Evolutionary conservation across 2,329 filamentous ascomycete genomes (phyloP), one percentile per base, ranked within the genome.

Genomic region (Stagonosporopsis vannaccii): DNA sequence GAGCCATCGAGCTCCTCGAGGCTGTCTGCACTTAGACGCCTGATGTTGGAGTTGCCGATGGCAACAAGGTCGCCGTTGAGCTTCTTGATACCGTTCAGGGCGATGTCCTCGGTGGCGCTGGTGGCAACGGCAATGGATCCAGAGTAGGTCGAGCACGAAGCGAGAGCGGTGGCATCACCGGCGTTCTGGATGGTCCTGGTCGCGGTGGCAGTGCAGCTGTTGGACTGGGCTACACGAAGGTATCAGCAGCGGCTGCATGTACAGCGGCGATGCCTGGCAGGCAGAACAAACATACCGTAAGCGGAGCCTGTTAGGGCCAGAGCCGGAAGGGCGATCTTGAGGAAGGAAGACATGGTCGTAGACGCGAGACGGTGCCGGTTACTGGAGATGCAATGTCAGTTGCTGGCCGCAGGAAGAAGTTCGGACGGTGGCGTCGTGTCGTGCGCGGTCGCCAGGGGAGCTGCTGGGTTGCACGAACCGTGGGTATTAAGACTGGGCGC

Each of bases 71-170:
- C 79, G 69, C 85, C 85, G 15, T 78, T 79, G 78, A 91, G 89
- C 58, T 78, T 68, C 73, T 85, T 77, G 41, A 84, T 82, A 53
- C 88, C 87, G 68, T 85, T 79, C 62, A 97, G 77, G 51, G 80
- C 77, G 65, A 97, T 82, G 60, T 77, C 75, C 42, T 84, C 84
- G 47, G 82, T 77, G 35, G 87, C 82, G 47, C 75, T 73, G 33
- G 81, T 80, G 59, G 82, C 82, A 63, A 96, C 83, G 61, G 85
- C 82, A 59, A 97, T 81, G 74, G 85, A 83, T 70, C 90, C 92
- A 47, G 84, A 79, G 73, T 91, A 83, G 52, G 85, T 89, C n/a
- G 78, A 74, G 84, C 93, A 97, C 61, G 73, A 70, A 50, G 83
- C 75, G 58, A 94, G 79, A 44, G 74, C 75, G 17, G 81, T 82